Evolutionary conservation across 1,284 basidiomycete species (phyloP).

Genomic region (Anthracocystis walkeri): DNA sequence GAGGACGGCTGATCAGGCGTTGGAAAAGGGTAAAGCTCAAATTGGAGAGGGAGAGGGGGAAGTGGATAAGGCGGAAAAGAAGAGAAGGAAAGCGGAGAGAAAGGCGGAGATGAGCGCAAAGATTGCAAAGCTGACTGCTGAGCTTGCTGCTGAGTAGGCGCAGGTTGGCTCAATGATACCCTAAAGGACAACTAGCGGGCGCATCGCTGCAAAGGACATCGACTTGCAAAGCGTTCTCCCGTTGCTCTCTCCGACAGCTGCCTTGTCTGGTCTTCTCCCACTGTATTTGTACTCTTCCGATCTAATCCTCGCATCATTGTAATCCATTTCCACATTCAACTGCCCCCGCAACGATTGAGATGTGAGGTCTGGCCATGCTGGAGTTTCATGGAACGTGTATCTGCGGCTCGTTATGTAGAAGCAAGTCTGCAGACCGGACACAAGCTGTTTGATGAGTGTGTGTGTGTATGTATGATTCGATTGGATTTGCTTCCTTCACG

Average conservation of each 20-base stretch:
- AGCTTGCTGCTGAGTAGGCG: conserved; percentile 31
- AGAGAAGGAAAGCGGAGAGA: conserved; percentile 32
- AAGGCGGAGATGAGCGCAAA: conserved; percentile 19
- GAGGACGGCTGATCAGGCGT: conserved; percentile 12
- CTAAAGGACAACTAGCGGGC: neutral
- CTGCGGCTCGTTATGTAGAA: conserved; percentile 11
- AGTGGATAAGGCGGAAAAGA: conserved; percentile 17
- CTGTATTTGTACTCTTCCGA: conserved; percentile 11
- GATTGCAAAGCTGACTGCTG: conserved; percentile 30
- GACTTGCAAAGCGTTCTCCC: too few relatives aligned
- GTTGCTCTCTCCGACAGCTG: too few relatives aligned
- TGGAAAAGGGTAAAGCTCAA: conserved; percentile 2
- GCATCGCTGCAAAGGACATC: neutral
- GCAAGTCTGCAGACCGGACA: neutral
- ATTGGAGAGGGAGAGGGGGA: neutral
- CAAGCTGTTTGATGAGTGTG: neutral
- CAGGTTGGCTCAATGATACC: neutral
- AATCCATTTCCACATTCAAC: neutral
- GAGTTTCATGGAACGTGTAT: conserved; percentile 10
- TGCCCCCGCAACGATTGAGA: neutral
- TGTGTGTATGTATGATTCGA: too few relatives aligned
- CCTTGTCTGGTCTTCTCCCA: neutral
- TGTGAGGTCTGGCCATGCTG: neutral
- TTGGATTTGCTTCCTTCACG: too few relatives aligned
- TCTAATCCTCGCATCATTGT: neutral